These are phyloP conservation scores for Globisporangium sylvaticum DNA, from an alignment of 352 stramenopile species.

Conservation along the genomic window DNA sequence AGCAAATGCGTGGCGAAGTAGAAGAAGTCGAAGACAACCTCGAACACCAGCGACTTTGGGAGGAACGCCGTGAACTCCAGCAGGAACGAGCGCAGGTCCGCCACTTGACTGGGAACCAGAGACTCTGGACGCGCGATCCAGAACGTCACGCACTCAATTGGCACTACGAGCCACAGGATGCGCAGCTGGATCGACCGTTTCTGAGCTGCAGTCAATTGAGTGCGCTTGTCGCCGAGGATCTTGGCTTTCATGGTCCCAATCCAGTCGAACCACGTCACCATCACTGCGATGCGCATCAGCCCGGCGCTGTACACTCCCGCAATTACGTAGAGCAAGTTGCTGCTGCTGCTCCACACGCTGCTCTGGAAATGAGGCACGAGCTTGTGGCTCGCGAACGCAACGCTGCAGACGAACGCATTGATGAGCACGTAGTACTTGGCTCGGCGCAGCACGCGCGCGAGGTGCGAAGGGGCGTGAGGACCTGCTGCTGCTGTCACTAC, in stretches of 20 bases:
- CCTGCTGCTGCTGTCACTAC: too few species aligned
- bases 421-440: slow-evolving; percentile 81
- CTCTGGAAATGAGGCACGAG: slow-evolving; percentile 12
- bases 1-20: slow-evolving; percentile 31
- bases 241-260: slow-evolving; percentile 60
- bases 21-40: slow-evolving; percentile 84
- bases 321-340: neutral
- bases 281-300: slow-evolving; percentile 51
- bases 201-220: slow-evolving; percentile 37
- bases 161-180: slow-evolving; percentile 61
- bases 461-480: neutral
- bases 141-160: slow-evolving; percentile 67
- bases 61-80: slow-evolving; percentile 60
- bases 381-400: slow-evolving; percentile 32
- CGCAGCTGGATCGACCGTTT: slow-evolving; percentile 45
- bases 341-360: neutral
- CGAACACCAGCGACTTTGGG: slow-evolving; percentile 80
- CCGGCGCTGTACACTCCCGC: slow-evolving; percentile 33
- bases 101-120: slow-evolving; percentile 7
- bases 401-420: slow-evolving; percentile 76
- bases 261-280: slow-evolving; percentile 79
- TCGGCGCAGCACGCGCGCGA: slow-evolving; percentile 33
- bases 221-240: slow-evolving; percentile 61
- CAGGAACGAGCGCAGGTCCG: slow-evolving; percentile 19
- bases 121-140: slow-evolving; percentile 22